Conservation (phyloP, 2,329 filamentous ascomycete genomes). For the Alternaria tenuissima region DNA sequence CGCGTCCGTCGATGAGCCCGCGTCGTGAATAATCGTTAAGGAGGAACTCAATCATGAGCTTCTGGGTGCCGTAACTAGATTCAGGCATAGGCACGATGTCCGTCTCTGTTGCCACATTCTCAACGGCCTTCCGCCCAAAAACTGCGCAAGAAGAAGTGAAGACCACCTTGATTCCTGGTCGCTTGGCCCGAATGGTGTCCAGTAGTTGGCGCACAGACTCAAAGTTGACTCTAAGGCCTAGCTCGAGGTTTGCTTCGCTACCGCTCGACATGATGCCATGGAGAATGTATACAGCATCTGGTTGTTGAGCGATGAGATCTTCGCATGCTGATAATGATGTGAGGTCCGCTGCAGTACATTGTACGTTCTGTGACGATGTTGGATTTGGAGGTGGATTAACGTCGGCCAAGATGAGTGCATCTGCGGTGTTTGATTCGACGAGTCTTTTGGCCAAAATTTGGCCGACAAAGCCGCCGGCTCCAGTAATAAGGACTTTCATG, state of each 20-base stretch:
- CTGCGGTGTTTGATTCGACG: constrained; percentile 56
- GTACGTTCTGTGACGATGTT: constrained; percentile 61
- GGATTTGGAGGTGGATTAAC: constrained; percentile 59
- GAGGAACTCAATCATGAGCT: constrained; percentile 68
- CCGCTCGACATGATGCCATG: constrained; percentile 74
- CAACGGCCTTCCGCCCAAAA: constrained; percentile 66
- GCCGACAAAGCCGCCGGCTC: constrained; percentile 70
- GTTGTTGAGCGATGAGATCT: constrained; percentile 35
- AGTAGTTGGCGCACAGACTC: constrained; percentile 66
- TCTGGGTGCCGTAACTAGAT: constrained; percentile 70
- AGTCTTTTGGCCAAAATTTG: constrained; percentile 67
- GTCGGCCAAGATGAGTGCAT: constrained; percentile 65
- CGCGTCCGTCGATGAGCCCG: constrained; percentile 66
- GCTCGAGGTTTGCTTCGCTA: constrained; percentile 67
- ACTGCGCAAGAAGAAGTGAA: constrained; percentile 71
- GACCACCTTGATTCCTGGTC: constrained; percentile 65
- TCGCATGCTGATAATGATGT: constrained; percentile 46
- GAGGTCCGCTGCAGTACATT: constrained; percentile 62
- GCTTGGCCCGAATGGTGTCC: constrained; percentile 59
- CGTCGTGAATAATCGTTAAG: constrained; percentile 70
- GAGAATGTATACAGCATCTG: constrained; percentile 62
- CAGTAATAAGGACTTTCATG: constrained; percentile 67
- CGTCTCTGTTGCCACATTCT: constrained; percentile 46
- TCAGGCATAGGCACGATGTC: constrained; percentile 66
- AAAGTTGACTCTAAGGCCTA: constrained; percentile 68